Percentiles rank a stretch among this genome's conserved stretches.
Evolutionary conservation across 805 yeast genomes (phyloP).

Genomic region (Suhomyces tanzawaensis): DNA sequence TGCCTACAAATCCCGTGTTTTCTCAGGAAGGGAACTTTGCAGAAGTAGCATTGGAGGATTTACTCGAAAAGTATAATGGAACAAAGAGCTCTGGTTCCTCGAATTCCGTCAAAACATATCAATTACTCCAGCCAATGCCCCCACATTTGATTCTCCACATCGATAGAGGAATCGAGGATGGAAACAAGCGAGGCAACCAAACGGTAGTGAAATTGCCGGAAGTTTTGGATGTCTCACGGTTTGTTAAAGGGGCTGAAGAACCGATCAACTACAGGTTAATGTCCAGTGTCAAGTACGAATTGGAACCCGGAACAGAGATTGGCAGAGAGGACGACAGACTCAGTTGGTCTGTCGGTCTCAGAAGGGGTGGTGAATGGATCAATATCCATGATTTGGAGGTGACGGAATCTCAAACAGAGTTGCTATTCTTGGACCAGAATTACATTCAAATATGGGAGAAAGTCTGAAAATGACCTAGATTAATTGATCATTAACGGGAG

Average conservation of each 20-base stretch:
- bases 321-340: constrained; percentile 26
- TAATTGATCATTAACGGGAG: too few species aligned
- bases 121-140: constrained; percentile 46
- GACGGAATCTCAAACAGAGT: constrained; percentile 49
- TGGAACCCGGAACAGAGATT: constrained; percentile 12
- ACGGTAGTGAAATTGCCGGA: constrained; percentile 63
- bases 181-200: constrained; percentile 28
- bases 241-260: constrained; percentile 15
- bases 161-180: constrained; percentile 40
- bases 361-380: constrained; percentile 47
- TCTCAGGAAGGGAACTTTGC: constrained; percentile 41
- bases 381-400: constrained; percentile 54
- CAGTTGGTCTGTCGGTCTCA: constrained; percentile 49
- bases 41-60: constrained; percentile 44
- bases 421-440: constrained; percentile 59
- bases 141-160: constrained; percentile 53
- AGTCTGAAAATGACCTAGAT: too few species aligned
- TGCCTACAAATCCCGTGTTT: constrained; percentile 59
- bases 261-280: constrained; percentile 36
- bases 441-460: constrained; percentile 68
- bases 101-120: constrained; percentile 35
- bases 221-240: constrained; percentile 36
- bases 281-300: constrained; percentile 16
- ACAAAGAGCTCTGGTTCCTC: constrained; percentile 24
- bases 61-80: constrained; percentile 46